Percentiles rank a stretch among this genome's conserved stretches.
Conservation (phyloP, 331 rosid genomes). For the Quercus phellos region DNA sequence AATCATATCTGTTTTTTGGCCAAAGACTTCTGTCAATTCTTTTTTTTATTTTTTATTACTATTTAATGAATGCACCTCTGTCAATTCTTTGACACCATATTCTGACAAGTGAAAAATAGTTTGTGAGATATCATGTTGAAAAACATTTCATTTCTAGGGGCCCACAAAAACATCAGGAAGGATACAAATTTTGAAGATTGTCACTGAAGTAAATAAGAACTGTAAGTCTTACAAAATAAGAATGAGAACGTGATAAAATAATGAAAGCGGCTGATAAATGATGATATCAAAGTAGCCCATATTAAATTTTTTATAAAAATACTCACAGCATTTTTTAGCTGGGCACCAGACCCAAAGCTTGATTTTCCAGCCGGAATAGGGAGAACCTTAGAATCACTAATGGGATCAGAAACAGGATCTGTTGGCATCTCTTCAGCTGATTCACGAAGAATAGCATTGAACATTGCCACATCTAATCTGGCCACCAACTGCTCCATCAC, state of each 20-base stretch:
- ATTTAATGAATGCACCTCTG: no score
- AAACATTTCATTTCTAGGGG: neutral
- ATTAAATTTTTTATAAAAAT: neutral
- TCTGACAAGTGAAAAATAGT: neutral
- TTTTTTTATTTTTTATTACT: neutral
- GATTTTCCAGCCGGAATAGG: conserved; percentile 84
- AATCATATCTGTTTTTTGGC: neutral
- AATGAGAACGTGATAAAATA: neutral
- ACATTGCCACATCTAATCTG: conserved; percentile 91
- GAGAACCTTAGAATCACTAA: conserved; percentile 81
- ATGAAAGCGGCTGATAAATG: neutral
- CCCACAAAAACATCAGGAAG: neutral
- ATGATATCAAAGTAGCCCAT: neutral
- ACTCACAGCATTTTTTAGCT: conserved; percentile 87
- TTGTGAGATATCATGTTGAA: neutral
- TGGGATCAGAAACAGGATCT: conserved; percentile 90
- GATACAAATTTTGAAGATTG: neutral
- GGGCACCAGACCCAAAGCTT: conserved; percentile 86
- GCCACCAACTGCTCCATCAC: conserved; percentile 74
- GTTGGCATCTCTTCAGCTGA: conserved; percentile 91
- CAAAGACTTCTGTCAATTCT: neutral
- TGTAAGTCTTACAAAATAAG: neutral
- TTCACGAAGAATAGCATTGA: conserved; percentile 91
- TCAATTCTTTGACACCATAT: neutral
- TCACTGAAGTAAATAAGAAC: neutral